Base-by-base conservation (phyloP, 2,329 filamentous ascomycete genomes). In the Alternaria sp. region DNA sequence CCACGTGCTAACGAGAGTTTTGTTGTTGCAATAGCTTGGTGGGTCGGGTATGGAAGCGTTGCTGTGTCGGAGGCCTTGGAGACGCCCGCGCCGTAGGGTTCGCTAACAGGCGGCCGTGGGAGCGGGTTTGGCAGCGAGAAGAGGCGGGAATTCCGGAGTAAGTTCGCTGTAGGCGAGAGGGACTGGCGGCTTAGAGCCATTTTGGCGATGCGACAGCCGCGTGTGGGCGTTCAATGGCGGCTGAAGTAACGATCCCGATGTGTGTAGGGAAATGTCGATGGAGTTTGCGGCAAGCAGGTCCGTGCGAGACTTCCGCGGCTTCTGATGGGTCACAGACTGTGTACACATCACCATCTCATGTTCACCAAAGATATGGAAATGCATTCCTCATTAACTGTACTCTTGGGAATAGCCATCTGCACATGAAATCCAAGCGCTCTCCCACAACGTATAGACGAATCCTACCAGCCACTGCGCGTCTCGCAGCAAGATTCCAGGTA, bases 61-160 rank as follows among this genome's bases (percentile, higher is more conserved):
- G 90, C 88, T 23, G 87, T 88, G 53, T 88, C 82, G 14, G 90
- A 93, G 61, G 81, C 78, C 61, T 80, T 82, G 54, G 79, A 79
- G 40, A 77, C 42, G 80, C 81, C 60, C 80, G 82, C 63, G 81
- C 82, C 64, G 82, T 81, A 66, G 75, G 79, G 61, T 14, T 68
- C 65, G 58, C 76, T 72, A 28, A 79, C 66, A 11, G 80, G 76
- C 10, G 91, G 87, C 40, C 84, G 80, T 17, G 90, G 87, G 51
- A 97, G 84, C 23, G 92, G 87, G 58, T 87, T 84, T 13, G 94
- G 93, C 55, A 98, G 83, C 24, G 93, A 90, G 80, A 98, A 98
- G 69, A 98, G 85, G 67, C 94, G 91, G 58, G 94, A 98, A 60
- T 88, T 87, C 77, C 94, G 89, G 73, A 98, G 85, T 67, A 98